Base-by-base conservation (phyloP, 306 rosid species). In the Begonia masoniana region DNA sequence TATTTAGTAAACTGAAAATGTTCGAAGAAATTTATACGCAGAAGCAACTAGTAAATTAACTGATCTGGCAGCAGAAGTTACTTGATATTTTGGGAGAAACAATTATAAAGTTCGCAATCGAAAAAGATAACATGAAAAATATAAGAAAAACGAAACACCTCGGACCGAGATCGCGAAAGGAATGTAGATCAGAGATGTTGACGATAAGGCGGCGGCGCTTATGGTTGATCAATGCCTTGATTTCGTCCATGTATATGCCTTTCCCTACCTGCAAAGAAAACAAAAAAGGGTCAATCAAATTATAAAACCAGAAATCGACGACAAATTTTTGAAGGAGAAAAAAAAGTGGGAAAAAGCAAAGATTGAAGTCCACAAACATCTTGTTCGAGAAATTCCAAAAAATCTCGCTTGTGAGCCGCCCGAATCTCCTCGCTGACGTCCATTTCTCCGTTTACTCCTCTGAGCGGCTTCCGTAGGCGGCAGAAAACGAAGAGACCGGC, bases 381-480 rank as follows among this genome's bases (percentile, higher is more conserved):
- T 63, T 86, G 92, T 47, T 92, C 99, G 41, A 92, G 66, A 77
- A 92, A 92, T 50, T 78, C 76, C 52, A 80, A 62, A 59, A 92
- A 80, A 52, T 86, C 99, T 51, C 99, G 94, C 78, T 80, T 79
- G 88, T 92, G 88, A 62, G 88, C 86, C 10, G 94, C 94, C 71
- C 96, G 72, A 23, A 79, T 77, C 68, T 86, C 99, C 48, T 92
- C 99, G 75, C 81, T 79, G 63, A 81, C 24, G 57, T 92, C 99
- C 99, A 92, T 91, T 68, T 56, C 49, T 45, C 13, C 13, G 49
- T 45, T n/a, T 10, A 45, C 49, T 10, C 4, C 49, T 2, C n/a
- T 10, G 15, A 0, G 3, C 10, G 47, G 13, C 47, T 43, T 1
- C 19, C 19, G 19, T 17, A 13, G n/a, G 13, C 12, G 49, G 7